phyloP scores from a whole-genome alignment of 2,329 filamentous ascomycete genomes.

The Aspergillus sclerotialis region DNA sequence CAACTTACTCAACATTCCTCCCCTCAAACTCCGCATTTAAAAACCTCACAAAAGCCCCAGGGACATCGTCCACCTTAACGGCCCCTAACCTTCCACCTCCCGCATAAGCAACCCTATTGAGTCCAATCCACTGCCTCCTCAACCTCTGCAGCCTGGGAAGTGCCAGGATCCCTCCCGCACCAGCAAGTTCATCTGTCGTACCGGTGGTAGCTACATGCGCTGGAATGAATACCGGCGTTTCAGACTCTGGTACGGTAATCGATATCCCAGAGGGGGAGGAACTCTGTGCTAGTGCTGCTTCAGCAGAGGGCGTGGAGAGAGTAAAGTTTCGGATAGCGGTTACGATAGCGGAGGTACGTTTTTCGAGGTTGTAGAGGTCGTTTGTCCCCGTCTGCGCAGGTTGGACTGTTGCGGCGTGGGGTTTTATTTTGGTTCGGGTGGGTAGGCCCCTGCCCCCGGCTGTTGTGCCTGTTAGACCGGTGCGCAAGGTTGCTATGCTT shows the following conservation, averaged over 20 bases:
- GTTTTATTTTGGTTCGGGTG: constrained; percentile 24
- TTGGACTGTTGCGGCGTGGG: constrained; percentile 38
- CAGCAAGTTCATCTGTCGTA: constrained; percentile 37
- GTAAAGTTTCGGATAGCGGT: constrained; percentile 36
- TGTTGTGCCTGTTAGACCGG: constrained; percentile 14
- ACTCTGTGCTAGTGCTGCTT: constrained; percentile 26
- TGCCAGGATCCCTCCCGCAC: constrained; percentile 33
- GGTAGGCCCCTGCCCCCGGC: constrained; percentile 10
- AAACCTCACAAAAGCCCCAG: constrained; percentile 41
- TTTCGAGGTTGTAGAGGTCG: constrained; percentile 39
- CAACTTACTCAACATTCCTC: too few relatives aligned
- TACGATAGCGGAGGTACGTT: constrained; percentile 35
- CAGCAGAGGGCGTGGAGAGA: constrained; percentile 30
- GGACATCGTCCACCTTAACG: constrained; percentile 28
- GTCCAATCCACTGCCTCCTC: constrained; percentile 40
- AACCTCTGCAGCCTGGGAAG: constrained; percentile 38
- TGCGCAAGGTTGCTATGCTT: constrained; percentile 14
- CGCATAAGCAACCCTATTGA: constrained; percentile 34
- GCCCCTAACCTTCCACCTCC: constrained; percentile 28
- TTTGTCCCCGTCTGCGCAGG: constrained; percentile 32
- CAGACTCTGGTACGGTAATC: constrained; percentile 26
- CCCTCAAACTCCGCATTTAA: constrained; percentile 38
- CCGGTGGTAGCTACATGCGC: constrained; percentile 28
- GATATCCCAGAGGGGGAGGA: constrained; percentile 21
- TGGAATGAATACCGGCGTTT: constrained; percentile 29